Base-by-base conservation (phyloP, 345 rosid genomes). In the Acer saccharum region DNA sequence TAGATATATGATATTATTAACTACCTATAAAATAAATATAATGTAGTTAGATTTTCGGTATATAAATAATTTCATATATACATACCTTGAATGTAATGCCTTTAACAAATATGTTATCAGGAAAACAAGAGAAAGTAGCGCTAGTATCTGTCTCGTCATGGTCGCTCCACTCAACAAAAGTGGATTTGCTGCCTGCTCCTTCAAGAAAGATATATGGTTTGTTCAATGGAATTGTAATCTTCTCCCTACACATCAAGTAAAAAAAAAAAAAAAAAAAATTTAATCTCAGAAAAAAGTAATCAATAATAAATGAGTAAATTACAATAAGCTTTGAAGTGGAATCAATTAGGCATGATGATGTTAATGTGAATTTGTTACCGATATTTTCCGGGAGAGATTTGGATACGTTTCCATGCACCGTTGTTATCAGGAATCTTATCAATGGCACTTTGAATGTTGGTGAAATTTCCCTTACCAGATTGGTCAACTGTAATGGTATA, bases 111-210 rank as follows among this genome's bases (percentile, higher is more conserved):
- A 86, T 52, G 74, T 81, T 77, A 29, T 74, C 72, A 1, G 89
- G 25, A 75, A 0, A 44, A 1, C 84, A 77, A 61, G 63, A 58
- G 55, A 86, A 83, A 66, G 83, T 81, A 3, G 85, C 64, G 21
- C 81, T 65, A 0, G 67, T 63, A 4, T 4, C 6, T 17, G 80
- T 83, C 0, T 1, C 6, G 0, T 3, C 29, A 44, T 74, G 74
- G 55, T 81, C 88, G 5, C 65, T 74, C 81, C 83, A 86, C 81
- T 81, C 76, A 29, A 86, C 78, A 18, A 9, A 66, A 3, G 86
- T 83, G 6, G 16, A 16, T 1, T 29, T 1, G 0, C 43, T 57
- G 17, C 77, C 77, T 8, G 77, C 76, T 77, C 83, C 88, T 39
- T 79, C 48, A 10, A 86, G 75, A 63, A 79, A 77, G 67, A 80